A percentile compares a stretch with the other conserved stretches of the same genome.
phyloP scores from a whole-genome alignment of 2,329 filamentous ascomycete genomes.

The Colletotrichum liriopes region DNA sequence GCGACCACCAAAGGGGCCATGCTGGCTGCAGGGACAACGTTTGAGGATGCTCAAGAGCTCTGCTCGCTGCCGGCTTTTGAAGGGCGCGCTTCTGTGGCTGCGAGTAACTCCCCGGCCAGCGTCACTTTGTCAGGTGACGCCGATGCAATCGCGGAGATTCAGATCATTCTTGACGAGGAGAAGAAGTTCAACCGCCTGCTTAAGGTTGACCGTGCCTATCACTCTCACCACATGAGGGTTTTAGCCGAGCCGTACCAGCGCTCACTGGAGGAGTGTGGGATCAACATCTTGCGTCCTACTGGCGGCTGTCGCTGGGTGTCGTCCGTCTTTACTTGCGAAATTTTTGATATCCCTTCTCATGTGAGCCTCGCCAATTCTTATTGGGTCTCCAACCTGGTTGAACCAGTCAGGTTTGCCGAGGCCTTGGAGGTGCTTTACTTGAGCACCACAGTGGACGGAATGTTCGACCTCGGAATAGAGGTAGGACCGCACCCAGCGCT shows the following conservation, averaged over 20 bases:
- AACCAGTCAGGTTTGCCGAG: constrained; percentile 48
- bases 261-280: constrained; percentile 36
- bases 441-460: neutral
- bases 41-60: constrained; percentile 3
- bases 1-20: no score
- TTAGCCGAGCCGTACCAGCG: constrained; percentile 35
- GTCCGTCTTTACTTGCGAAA: no score
- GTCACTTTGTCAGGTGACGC: constrained; percentile 50
- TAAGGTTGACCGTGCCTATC: constrained; percentile 50
- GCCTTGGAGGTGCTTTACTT: constrained; percentile 30
- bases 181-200: constrained; percentile 45
- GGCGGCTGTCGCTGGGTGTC: constrained; percentile 19
- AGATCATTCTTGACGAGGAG: constrained; percentile 43
- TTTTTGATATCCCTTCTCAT: no score
- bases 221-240: constrained; percentile 50
- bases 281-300: constrained; percentile 30
- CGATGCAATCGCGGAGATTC: constrained; percentile 47
- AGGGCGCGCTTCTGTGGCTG: constrained; percentile 35
- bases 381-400: neutral
- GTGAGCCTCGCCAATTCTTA: no score
- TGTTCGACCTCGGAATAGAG: constrained; percentile 47
- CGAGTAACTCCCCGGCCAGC: constrained; percentile 45
- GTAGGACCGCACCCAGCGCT: constrained; percentile 58
- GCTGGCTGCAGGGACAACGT: no score
- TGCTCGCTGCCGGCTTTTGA: constrained; percentile 4